Base-by-base conservation (phyloP, 371 early-diverging fungal genomes). In the Rhizopus delemar region DNA sequence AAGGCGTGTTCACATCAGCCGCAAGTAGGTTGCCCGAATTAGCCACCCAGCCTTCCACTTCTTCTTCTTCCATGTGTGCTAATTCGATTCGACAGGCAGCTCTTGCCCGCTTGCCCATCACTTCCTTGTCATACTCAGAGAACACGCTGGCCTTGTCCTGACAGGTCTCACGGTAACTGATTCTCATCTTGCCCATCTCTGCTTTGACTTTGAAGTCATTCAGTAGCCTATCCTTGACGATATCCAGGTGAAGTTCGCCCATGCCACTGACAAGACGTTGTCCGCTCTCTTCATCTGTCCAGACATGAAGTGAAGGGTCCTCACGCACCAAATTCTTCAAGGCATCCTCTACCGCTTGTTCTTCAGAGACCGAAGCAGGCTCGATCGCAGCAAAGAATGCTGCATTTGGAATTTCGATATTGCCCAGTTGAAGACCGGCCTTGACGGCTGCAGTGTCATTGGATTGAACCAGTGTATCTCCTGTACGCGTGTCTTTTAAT, bases 221-320 rank as follows among this genome's bases (percentile, higher is more conserved):
- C 36, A 86, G 45, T 38, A 98, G 73, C 4, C 96, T 74, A 52
- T 93, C 92, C 51, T 83, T 84, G 28, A 93, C 86, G 15, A 98
- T 90, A 53, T 98, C 98, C 28, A 97, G 70, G 68, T 98, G 98
- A 49, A 98, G 81, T 68, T 97, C 97, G 8, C 98, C 98, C 96
- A 97, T 96, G 2, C 98, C 98, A 56, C 90, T 84, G n/a, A 98
- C 72, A 51, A 97, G 66, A 5, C 86, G 88, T 63, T 98, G 98
- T 0, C 95, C 94, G 5, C 94, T 91, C 50, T 96, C 97, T 41
- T 81, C 82, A 62, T 96, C 92, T 7, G 74, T 74, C 51, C 84
- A 70, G 6, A 93, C 77, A 41, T 81, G 85, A 15, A 97, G 65
- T 0, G 93, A 93, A 5, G 98, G 98, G 61, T 98, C 98, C 72